Evolutionary conservation across 2,329 filamentous ascomycete species (phyloP), one percentile per base, ranked within the genome.

Genomic region (Fusarium secorum): DNA sequence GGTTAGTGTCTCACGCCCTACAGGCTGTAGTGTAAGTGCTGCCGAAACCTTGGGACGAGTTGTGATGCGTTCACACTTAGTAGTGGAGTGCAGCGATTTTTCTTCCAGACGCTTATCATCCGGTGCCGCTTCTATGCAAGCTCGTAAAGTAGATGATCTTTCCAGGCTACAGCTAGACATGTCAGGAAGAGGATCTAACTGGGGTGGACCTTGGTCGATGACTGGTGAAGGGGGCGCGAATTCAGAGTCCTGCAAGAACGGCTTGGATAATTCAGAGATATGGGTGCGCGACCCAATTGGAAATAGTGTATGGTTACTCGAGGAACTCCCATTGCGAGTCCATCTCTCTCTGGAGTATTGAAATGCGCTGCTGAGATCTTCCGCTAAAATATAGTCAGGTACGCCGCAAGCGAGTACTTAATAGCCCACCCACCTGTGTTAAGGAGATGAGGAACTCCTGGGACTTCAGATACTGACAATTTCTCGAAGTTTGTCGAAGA

Each of bases 21-120:
- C 72, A 35, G 46, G 63, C 20, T 57, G 73, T 36, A 52, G 60
- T 22, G 58, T 39, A 24, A 51, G 41, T 30, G 61, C 39, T 49
- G 66, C 41, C 20, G 41, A 49, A 32, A 39, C 22, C 28, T 39
- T 61, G 38, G n/a, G 26, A 32, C 45, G 53, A 13, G 28, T 11
- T 30, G 45, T 46, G 46, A 42, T 14, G 22, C 28, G 54, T n/a
- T 52, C 35, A 17, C n/a, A 30, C 35, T 35, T n/a, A 20, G 62
- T 59, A 18, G 36, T 26, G 26, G 52, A 56, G 14, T 33, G 61
- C 20, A 42, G n/a, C 5, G 68, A 65, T 45, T 65, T 73, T 46
- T 79, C 77, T 45, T 78, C 76, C 51, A 64, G 61, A 45, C 78
- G 74, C 55, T 79, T 78, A 32, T 77, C 75, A 33, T 75, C 72